A percentile compares a stretch with the other conserved stretches of the same genome.
Conservation (phyloP, 805 yeast genomes). For the Hanseniaspora thailandica region DNA sequence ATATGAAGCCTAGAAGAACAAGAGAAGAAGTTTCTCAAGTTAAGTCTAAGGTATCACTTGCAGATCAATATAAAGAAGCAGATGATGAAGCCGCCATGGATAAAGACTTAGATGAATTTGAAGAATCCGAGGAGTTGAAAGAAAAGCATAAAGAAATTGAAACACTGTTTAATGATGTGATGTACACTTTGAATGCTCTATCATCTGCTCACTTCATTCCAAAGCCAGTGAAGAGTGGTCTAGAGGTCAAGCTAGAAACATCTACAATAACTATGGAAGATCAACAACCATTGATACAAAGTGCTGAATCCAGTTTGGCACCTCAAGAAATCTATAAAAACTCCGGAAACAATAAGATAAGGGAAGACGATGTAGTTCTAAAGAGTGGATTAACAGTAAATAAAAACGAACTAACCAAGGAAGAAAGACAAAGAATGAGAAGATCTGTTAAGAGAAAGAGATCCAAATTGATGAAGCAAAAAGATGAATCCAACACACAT, state of each 20-base stretch:
- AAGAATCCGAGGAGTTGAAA: conserved; percentile 50
- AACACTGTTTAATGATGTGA: conserved; percentile 48
- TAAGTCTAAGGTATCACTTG: conserved; percentile 77
- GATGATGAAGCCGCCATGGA: conserved; percentile 44
- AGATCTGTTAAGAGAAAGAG: conserved; percentile 76
- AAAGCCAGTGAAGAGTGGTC: conserved; percentile 66
- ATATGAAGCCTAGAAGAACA: conserved; percentile 47
- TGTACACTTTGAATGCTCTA: conserved; percentile 70
- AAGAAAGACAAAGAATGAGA: conserved; percentile 76
- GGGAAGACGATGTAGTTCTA: conserved; percentile 52
- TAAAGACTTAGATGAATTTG: conserved; percentile 32
- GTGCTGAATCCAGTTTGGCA: conserved; percentile 65
- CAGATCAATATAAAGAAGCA: conserved; percentile 75
- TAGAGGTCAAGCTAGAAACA: conserved; percentile 72
- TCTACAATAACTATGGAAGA: conserved; percentile 88
- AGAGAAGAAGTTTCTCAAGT: conserved; percentile 63
- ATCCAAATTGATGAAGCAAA: conserved; percentile 38
- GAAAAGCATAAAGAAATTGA: conserved; percentile 69
- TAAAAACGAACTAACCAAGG: conserved; percentile 69
- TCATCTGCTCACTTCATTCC: conserved; percentile 94
- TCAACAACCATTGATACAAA: conserved; percentile 80
- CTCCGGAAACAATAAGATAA: conserved; percentile 30
- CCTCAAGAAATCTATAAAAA: conserved; percentile 83
- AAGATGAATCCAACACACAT: conserved; percentile 22
- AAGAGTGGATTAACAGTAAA: conserved; percentile 71